These are phyloP conservation scores for Candida nanaspora DNA, from an alignment of 805 yeast genomes.

Conservation along the genomic window DNA sequence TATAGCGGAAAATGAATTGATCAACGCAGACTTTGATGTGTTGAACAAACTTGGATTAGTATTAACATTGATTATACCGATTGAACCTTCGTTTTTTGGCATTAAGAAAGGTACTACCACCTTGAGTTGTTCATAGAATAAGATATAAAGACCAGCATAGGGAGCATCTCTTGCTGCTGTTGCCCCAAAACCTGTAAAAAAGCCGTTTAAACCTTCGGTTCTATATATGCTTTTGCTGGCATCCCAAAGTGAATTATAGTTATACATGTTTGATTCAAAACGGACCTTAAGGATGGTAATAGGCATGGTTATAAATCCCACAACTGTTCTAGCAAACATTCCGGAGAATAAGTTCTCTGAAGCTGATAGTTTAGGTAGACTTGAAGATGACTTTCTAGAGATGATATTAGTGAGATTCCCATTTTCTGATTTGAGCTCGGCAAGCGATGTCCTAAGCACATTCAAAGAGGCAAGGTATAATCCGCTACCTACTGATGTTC, in stretches of 20 bases:
- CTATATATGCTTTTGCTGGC: constrained; percentile 52
- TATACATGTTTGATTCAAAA: constrained; percentile 74
- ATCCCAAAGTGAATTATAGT: constrained; percentile 54
- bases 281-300: constrained; percentile 85
- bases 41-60: constrained; percentile 3
- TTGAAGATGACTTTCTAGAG: constrained; percentile 25
- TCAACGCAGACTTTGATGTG: constrained; percentile 28
- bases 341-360: constrained; percentile 71
- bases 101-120: constrained; percentile 39
- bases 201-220: constrained; percentile 53
- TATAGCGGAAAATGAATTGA: constrained; percentile 74
- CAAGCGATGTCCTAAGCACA: constrained; percentile 44
- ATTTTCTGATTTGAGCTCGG: constrained; percentile 19
- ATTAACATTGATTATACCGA: neutral
- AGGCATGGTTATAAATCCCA: constrained; percentile 91
- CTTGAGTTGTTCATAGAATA: constrained; percentile 76
- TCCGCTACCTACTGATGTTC: constrained; percentile 90
- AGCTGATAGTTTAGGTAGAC: constrained; percentile 66
- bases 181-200: constrained; percentile 82
- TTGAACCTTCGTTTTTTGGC: constrained; percentile 9
- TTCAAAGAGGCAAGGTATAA: constrained; percentile 73
- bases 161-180: constrained; percentile 92
- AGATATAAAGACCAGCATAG: constrained; percentile 87
- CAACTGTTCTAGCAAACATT: constrained; percentile 67
- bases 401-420: constrained; percentile 2